phyloP scores from a whole-genome alignment of 2,329 filamentous ascomycete genomes.

The Dactylonectria macrodidyma region DNA sequence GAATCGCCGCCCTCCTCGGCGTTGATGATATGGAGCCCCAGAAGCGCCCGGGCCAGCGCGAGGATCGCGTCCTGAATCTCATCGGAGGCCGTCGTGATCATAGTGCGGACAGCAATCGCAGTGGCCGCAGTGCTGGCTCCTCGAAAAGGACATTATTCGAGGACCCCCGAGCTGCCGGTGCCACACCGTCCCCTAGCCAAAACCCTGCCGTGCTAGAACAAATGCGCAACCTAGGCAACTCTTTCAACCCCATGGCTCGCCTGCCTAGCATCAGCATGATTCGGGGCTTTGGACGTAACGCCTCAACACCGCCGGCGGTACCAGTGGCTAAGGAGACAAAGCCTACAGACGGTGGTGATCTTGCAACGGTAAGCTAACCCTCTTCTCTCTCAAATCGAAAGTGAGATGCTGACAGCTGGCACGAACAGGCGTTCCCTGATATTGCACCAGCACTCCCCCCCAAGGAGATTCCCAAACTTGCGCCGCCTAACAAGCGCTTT shows the following conservation, averaged over 20 bases:
- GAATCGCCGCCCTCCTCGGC: slow-evolving; percentile 67
- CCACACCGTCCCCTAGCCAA: slow-evolving; percentile 39
- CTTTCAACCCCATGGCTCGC: slow-evolving; percentile 86
- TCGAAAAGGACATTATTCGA: slow-evolving; percentile 69
- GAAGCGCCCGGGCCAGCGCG: slow-evolving; percentile 55
- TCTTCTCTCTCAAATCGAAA: background rate
- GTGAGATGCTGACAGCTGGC: slow-evolving; percentile 18
- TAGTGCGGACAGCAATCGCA: slow-evolving; percentile 81
- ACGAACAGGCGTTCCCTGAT: slow-evolving; percentile 71
- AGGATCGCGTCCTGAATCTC: slow-evolving; percentile 79
- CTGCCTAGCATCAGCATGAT: slow-evolving; percentile 82
- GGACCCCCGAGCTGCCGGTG: slow-evolving; percentile 48
- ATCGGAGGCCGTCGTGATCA: slow-evolving; percentile 83
- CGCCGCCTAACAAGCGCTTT: slow-evolving; percentile 80
- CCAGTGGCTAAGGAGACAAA: slow-evolving; percentile 59
- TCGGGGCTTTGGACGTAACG: slow-evolving; percentile 78
- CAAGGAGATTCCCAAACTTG: slow-evolving; percentile 69
- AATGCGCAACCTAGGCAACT: slow-evolving; percentile 84
- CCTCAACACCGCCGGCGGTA: slow-evolving; percentile 54
- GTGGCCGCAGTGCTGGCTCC: slow-evolving; percentile 74
- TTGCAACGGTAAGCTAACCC: slow-evolving; percentile 67
- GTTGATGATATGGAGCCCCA: slow-evolving; percentile 53
- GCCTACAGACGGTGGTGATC: slow-evolving; percentile 66
- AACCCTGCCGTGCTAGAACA: slow-evolving; percentile 80
- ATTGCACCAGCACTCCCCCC: slow-evolving; percentile 69